These are phyloP conservation scores for Candida sp. DNA, from an alignment of 1,139 yeast species.

Conservation along the genomic window DNA sequence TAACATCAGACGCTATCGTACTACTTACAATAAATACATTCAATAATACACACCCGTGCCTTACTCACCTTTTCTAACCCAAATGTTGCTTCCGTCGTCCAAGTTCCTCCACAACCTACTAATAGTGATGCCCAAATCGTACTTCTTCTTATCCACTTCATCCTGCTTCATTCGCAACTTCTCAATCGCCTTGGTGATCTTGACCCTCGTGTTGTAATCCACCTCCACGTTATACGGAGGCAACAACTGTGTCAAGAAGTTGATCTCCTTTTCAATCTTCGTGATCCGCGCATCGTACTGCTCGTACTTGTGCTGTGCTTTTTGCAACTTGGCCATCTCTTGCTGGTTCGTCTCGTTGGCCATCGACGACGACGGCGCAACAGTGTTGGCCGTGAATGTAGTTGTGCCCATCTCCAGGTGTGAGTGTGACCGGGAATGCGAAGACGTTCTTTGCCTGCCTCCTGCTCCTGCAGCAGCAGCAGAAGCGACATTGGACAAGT, in stretches of 20 bases:
- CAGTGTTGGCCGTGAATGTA: not conserved
- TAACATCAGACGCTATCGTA: too few species aligned
- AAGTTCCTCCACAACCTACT: conserved; percentile 48
- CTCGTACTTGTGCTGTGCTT: conserved; percentile 41
- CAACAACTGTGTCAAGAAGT: conserved; percentile 40
- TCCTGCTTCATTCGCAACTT: conserved; percentile 45
- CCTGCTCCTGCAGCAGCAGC: too few species aligned
- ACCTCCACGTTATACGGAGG: conserved; percentile 53
- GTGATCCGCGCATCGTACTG: conserved; percentile 33
- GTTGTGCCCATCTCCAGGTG: not conserved
- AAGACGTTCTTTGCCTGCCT: not conserved
- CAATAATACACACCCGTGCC: not conserved
- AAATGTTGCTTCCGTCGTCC: conserved; percentile 46
- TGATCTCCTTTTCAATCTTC: conserved; percentile 47
- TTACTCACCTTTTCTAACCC: conserved; percentile 36
- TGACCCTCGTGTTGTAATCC: conserved; percentile 46
- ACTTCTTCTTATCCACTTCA: conserved; percentile 48
- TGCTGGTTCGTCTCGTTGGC: conserved; percentile 5
- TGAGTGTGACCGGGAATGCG: not conserved
- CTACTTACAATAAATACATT: not conserved
- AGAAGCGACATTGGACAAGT: not conserved
- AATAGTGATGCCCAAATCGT: conserved; percentile 46
- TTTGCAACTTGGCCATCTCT: conserved; percentile 13
- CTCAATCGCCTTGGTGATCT: conserved; percentile 47
- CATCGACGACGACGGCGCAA: not conserved